Evolutionary conservation across 208 protist species (phyloP).

Genomic region (Herpetomonas samuelpessoai): DNA sequence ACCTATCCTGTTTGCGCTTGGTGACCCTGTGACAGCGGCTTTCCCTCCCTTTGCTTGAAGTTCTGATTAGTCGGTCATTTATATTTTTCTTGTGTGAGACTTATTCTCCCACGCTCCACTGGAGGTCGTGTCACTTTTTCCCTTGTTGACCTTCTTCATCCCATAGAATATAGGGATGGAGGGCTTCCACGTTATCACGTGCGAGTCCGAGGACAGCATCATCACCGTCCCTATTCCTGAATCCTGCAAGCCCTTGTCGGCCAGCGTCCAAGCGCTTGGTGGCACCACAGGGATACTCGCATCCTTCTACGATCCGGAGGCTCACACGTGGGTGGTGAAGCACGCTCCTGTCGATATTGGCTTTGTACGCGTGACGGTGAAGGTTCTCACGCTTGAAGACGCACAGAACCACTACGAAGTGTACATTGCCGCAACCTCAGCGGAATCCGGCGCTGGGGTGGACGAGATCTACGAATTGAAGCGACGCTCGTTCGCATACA

Average conservation of each 20-base stretch:
- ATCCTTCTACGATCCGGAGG: constrained; percentile 53
- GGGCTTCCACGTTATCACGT: constrained; percentile 26
- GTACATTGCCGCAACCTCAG: constrained; percentile 23
- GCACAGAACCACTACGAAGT: constrained; percentile 40
- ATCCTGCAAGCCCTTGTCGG: constrained; percentile 38
- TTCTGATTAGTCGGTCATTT: too few species aligned
- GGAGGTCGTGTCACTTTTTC: constrained; percentile 13
- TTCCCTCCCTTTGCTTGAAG: too few species aligned
- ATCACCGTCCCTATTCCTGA: constrained; percentile 28
- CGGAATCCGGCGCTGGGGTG: constrained; percentile 22
- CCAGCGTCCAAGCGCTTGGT: constrained; percentile 19
- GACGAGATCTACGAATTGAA: constrained; percentile 35
- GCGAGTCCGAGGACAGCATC: constrained; percentile 17
- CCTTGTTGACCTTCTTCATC: neutral
- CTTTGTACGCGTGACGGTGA: constrained; percentile 23
- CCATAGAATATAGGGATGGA: neutral
- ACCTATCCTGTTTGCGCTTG: too few species aligned
- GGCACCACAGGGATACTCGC: constrained; percentile 36
- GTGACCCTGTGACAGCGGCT: too few species aligned
- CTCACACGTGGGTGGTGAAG: constrained; percentile 49
- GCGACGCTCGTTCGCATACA: constrained; percentile 27
- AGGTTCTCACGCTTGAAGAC: constrained; percentile 44
- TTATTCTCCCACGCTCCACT: too few species aligned
- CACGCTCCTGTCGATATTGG: constrained; percentile 26
- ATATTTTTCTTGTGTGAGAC: constrained; percentile 4